phyloP scores from a whole-genome alignment of 1,284 basidiomycete genomes.

The Boletus calvinii region DNA sequence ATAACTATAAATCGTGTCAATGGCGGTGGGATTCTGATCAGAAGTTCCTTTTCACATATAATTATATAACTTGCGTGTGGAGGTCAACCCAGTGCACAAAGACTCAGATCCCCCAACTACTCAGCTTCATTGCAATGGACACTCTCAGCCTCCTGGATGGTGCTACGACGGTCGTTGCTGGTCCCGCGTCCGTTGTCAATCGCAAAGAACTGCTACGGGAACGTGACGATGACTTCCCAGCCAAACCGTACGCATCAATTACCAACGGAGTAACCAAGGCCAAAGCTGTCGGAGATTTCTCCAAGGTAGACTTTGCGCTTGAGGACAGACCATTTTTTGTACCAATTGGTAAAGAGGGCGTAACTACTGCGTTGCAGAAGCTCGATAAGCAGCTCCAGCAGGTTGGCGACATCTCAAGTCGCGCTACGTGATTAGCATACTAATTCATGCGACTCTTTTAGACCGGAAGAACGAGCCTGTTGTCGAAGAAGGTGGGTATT shows the following conservation, averaged over 20 bases:
- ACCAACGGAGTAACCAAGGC: slow-evolving; percentile 1
- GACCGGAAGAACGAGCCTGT: slow-evolving; percentile 51
- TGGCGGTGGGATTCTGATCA: background rate
- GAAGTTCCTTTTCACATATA: background rate
- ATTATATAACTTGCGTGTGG: background rate
- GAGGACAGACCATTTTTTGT: slow-evolving; percentile 66
- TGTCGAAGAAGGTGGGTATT: slow-evolving; percentile 46
- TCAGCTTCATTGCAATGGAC: slow-evolving; percentile 21
- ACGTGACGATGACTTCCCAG: slow-evolving; percentile 19
- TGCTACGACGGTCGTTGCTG: slow-evolving; percentile 39
- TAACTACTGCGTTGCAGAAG: slow-evolving; percentile 62
- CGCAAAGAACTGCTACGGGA: slow-evolving; percentile 22
- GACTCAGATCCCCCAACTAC: background rate
- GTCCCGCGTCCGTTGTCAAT: slow-evolving; percentile 28
- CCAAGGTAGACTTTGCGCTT: slow-evolving; percentile 28
- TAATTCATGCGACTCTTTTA: slow-evolving; percentile 28
- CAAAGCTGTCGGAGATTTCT: slow-evolving; percentile 26
- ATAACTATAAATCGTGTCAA: no score
- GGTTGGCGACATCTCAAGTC: slow-evolving; percentile 35
- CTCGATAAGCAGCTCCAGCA: slow-evolving; percentile 57
- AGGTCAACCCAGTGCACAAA: slow-evolving; percentile 1
- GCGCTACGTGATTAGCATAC: background rate
- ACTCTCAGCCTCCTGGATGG: slow-evolving; percentile 31
- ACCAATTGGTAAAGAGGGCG: slow-evolving; percentile 59
- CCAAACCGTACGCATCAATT: slow-evolving; percentile 9